Percentiles rank a stretch among this genome's conserved stretches.
Evolutionary conservation across 1,284 basidiomycete genomes (phyloP).

Genomic region (Inonotus hispidus): DNA sequence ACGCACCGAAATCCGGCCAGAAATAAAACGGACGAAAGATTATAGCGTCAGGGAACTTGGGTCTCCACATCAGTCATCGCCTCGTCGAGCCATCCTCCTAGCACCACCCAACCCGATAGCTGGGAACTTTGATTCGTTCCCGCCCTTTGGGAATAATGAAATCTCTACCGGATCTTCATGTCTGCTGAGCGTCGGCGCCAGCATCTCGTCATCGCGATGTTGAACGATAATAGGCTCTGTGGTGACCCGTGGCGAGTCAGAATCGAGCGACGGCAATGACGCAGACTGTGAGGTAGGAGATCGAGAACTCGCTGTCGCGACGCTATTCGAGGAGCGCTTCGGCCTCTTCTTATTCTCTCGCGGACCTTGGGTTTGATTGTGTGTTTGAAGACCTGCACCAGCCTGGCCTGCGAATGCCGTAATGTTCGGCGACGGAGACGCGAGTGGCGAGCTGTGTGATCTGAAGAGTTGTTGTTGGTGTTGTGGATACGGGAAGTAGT

Average conservation of each 20-base stretch:
- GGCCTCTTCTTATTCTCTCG: slow-evolving; percentile 25
- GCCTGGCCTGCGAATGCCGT: not conserved
- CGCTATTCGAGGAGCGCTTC: slow-evolving; percentile 21
- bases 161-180: not conserved
- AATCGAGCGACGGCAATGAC: slow-evolving; percentile 21
- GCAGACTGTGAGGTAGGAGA: slow-evolving; percentile 29
- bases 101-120: slow-evolving; percentile 17
- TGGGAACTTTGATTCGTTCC: slow-evolving; percentile 10
- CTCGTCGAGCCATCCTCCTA: slow-evolving; percentile 18
- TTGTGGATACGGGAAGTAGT: slow-evolving; percentile 26
- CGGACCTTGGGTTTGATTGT: slow-evolving; percentile 20
- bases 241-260: not conserved
- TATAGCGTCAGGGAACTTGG: too few species aligned
- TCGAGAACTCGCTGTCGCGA: slow-evolving; percentile 24
- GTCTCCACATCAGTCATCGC: slow-evolving; percentile 19
- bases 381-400: slow-evolving; percentile 12
- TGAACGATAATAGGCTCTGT: slow-evolving; percentile 13
- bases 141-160: not conserved
- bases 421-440: not conserved
- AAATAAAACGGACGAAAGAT: too few species aligned
- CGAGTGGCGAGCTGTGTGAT: slow-evolving; percentile 1
- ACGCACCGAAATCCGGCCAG: too few species aligned
- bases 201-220: not conserved
- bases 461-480: slow-evolving; percentile 26
- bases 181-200: not conserved